A percentile compares a stretch with the other conserved stretches of the same genome.
Evolutionary conservation across 2,329 filamentous ascomycete species (phyloP).

Genomic region (Eurotiales sp.): DNA sequence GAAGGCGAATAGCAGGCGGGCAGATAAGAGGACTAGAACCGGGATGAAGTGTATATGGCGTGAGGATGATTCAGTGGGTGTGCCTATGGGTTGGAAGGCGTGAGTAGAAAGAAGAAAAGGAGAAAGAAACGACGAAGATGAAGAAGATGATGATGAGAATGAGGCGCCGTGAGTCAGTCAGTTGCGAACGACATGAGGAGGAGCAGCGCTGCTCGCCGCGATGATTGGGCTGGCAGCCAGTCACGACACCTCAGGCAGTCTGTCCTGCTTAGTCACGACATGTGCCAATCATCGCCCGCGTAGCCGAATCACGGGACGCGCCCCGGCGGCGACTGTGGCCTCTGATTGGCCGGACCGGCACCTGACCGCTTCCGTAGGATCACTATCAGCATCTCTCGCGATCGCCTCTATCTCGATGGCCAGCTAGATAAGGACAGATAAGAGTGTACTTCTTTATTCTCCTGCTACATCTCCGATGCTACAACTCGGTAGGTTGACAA

Average conservation of each 20-base stretch:
- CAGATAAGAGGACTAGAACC: slow-evolving; percentile 12
- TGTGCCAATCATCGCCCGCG: background rate
- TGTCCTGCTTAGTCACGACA: slow-evolving; percentile 1
- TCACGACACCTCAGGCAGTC: slow-evolving; percentile 6
- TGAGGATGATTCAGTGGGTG: slow-evolving; percentile 2
- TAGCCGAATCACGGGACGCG: slow-evolving; percentile 1
- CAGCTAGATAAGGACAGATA: background rate
- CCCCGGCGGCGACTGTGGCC: background rate
- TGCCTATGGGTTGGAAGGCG: background rate
- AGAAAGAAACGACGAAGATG: background rate
- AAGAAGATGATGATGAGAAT: too few species aligned
- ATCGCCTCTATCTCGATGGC: too few species aligned
- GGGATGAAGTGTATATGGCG: slow-evolving; percentile 1
- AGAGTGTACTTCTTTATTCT: too few species aligned
- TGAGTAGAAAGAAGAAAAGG: background rate
- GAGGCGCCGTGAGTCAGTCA: slow-evolving; percentile 1
- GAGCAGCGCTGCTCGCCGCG: background rate
- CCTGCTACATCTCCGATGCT: too few species aligned
- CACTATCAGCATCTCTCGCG: too few species aligned
- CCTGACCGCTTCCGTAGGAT: slow-evolving; percentile 4
- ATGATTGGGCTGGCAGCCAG: background rate
- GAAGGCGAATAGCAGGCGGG: slow-evolving; percentile 4
- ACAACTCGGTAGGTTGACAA: too few species aligned
- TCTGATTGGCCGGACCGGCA: background rate
- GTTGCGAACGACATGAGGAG: background rate